Percentiles rank a stretch among this genome's conserved stretches.
These are phyloP conservation scores for Metarhizium guizhouense DNA, from an alignment of 2,329 filamentous ascomycete species.

Conservation along the genomic window DNA sequence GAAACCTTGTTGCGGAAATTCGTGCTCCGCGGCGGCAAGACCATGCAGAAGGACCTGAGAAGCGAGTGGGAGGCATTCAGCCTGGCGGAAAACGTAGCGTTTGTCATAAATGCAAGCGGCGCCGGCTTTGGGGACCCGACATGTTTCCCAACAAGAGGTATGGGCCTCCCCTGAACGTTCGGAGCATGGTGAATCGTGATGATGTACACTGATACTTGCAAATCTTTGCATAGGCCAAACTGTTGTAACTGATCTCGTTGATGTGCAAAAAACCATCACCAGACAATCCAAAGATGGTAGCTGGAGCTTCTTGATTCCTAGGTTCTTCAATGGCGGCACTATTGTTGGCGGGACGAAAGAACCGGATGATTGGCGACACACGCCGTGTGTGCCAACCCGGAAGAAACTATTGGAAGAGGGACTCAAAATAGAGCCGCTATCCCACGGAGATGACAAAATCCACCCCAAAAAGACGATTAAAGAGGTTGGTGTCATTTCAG, in stretches of 20 bases:
- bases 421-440: conserved; percentile 18
- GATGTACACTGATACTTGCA: neutral
- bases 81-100: conserved; percentile 11
- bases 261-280: conserved; percentile 37
- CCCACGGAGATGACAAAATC: conserved; percentile 7
- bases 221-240: conserved; percentile 21
- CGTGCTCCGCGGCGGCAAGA: conserved; percentile 20
- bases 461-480: conserved; percentile 8
- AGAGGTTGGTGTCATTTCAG: conserved; percentile 26
- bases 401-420: conserved; percentile 33
- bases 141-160: conserved; percentile 26
- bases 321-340: conserved; percentile 52
- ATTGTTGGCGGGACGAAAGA: conserved; percentile 58
- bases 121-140: conserved; percentile 23
- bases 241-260: conserved; percentile 26
- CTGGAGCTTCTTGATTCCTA: conserved; percentile 54
- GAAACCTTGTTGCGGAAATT: conserved; percentile 23
- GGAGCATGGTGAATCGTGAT: neutral
- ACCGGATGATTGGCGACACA: conserved; percentile 33
- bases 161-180: neutral
- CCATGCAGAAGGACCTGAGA: conserved; percentile 16
- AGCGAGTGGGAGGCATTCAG: conserved; percentile 24
- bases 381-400: conserved; percentile 36
- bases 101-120: conserved; percentile 25
- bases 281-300: conserved; percentile 52